These are phyloP conservation scores for Gossypium raimondii DNA, from an alignment of 345 rosid species.

Conservation along the genomic window DNA sequence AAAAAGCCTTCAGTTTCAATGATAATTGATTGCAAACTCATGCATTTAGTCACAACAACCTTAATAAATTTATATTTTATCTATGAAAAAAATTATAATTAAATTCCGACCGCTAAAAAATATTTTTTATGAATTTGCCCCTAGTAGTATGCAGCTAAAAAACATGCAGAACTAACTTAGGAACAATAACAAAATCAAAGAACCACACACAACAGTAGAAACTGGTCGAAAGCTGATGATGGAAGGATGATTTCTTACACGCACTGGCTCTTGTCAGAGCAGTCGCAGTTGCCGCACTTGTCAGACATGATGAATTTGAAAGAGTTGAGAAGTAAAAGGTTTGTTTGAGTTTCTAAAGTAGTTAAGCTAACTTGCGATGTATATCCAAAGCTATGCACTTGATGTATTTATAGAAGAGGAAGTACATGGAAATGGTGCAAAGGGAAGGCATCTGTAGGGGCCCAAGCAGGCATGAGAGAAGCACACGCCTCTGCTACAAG, in stretches of 20 bases:
- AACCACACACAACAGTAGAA: background rate
- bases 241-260: background rate
- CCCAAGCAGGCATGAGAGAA: constrained; percentile 2
- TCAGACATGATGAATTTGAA: constrained; percentile 49
- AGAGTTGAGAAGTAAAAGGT: background rate
- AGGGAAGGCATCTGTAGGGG: background rate
- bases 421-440: background rate
- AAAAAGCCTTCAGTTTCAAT: background rate
- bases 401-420: constrained; percentile 36
- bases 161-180: background rate
- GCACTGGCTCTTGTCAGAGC: constrained; percentile 17
- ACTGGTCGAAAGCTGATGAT: background rate
- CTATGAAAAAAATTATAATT: too few relatives aligned
- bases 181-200: background rate
- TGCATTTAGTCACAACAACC: too few relatives aligned
- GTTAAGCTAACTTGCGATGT: background rate
- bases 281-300: constrained; percentile 74
- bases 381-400: background rate
- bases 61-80: too few relatives aligned
- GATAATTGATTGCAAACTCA: too few relatives aligned
- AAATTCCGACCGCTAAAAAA: too few relatives aligned
- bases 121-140: too few relatives aligned
- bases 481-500: constrained; percentile 35
- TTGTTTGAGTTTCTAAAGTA: background rate
- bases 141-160: too few relatives aligned